These are phyloP conservation scores for Ustilago crameri DNA, from an alignment of 1,284 basidiomycete genomes.

Conservation along the genomic window DNA sequence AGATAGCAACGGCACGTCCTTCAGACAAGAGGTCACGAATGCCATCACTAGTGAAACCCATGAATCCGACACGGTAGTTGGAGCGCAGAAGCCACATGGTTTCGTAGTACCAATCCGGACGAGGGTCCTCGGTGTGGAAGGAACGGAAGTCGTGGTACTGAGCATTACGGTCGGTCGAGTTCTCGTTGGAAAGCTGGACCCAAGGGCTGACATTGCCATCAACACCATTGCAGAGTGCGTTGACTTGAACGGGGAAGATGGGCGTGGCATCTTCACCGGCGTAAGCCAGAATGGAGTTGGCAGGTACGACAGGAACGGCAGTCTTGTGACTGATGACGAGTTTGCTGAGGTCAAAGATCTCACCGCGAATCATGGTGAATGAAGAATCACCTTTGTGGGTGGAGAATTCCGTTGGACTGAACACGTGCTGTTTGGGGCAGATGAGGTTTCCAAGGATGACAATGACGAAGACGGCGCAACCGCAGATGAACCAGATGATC, in stretches of 20 bases:
- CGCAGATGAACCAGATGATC: conserved; percentile 94
- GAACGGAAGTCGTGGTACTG: conserved; percentile 93
- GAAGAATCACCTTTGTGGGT: conserved; percentile 80
- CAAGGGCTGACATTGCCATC: conserved; percentile 84
- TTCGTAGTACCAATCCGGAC: conserved; percentile 98
- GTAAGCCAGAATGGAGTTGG: conserved; percentile 82
- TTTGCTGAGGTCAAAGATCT: conserved; percentile 82
- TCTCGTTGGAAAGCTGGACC: conserved; percentile 81
- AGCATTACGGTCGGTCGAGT: conserved; percentile 79
- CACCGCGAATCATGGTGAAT: conserved; percentile 85
- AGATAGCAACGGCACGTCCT: conserved; percentile 79
- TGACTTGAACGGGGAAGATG: conserved; percentile 96
- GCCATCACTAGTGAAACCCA: conserved; percentile 85
- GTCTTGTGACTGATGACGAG: conserved; percentile 72
- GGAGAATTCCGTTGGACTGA: conserved; percentile 79
- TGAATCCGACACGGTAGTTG: conserved; percentile 85
- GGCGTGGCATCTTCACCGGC: conserved; percentile 81
- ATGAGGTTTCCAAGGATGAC: conserved; percentile 87
- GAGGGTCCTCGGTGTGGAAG: conserved; percentile 78
- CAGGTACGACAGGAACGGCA: conserved; percentile 79
- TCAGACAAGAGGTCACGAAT: conserved; percentile 77
- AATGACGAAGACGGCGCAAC: conserved; percentile 89
- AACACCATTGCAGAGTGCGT: conserved; percentile 89
- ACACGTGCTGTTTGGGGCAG: conserved; percentile 94
- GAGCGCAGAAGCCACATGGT: conserved; percentile 78